Conservation (phyloP, 169 alveolate species). For the Plasmodium blacklocki region DNA sequence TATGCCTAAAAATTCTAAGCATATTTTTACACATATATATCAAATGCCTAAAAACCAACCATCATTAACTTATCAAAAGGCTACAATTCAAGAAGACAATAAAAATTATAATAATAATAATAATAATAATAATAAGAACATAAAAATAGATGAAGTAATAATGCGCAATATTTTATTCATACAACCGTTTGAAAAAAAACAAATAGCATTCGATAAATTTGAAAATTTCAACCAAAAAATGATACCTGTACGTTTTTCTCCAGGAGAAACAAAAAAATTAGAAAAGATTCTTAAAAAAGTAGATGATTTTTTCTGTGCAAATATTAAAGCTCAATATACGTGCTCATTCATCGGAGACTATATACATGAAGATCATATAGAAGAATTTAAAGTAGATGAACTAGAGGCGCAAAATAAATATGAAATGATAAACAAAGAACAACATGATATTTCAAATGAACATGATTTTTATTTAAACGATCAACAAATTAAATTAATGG, state of each 20-base stretch:
- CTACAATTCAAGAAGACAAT: too few relatives aligned
- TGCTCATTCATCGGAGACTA: conserved; percentile 39
- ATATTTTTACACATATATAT: too few relatives aligned
- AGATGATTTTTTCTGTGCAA: conserved; percentile 45
- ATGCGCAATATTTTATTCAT: conserved; percentile 14
- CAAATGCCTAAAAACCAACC: too few relatives aligned
- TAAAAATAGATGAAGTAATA: not conserved
- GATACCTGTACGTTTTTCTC: conserved; percentile 41
- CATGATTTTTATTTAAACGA: not conserved
- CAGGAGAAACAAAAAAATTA: conserved; percentile 22
- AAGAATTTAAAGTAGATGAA: conserved; percentile 4
- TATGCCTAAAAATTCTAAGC: too few relatives aligned
- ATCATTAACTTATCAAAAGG: too few relatives aligned
- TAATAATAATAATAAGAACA: not conserved
- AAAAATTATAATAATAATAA: not conserved
- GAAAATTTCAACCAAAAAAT: conserved; percentile 24
- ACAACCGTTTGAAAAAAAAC: conserved; percentile 25
- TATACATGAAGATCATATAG: conserved; percentile 48
- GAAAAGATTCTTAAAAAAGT: conserved; percentile 33
- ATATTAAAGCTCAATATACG: conserved; percentile 16
- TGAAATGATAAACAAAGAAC: not conserved
- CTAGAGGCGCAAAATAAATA: not conserved
- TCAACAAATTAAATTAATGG: conserved; percentile 19
- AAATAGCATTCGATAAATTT: conserved; percentile 31
- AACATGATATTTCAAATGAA: conserved; percentile 9